phyloP scores from a whole-genome alignment of 2,329 filamentous ascomycete genomes.

The Neonectria neomacrospora region DNA sequence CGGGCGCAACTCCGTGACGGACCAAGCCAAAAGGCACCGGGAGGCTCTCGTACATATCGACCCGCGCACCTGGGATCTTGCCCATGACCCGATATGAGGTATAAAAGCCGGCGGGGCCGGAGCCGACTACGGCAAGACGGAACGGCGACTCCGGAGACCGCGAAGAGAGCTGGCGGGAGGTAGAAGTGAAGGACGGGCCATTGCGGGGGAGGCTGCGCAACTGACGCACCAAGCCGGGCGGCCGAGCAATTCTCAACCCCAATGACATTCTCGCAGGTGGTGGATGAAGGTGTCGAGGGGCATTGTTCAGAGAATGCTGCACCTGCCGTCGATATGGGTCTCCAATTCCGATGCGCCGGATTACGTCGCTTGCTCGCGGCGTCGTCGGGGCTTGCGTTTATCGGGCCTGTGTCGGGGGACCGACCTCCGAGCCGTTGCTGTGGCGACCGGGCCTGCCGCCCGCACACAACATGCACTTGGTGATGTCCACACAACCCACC shows the following conservation, averaged over 20 bases:
- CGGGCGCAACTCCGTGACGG: conserved; percentile 94
- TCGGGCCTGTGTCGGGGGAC: conserved; percentile 17
- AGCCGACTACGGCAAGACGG: conserved; percentile 89
- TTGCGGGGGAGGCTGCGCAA: conserved; percentile 9
- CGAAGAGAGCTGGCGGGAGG: conserved; percentile 11
- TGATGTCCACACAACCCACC: conserved; percentile 31
- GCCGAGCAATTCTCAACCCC: conserved; percentile 23
- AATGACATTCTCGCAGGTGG: conserved; percentile 23
- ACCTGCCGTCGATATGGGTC: conserved; percentile 26
- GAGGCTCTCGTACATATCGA: conserved; percentile 97
- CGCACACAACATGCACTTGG: not conserved
- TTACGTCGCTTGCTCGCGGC: conserved; percentile 3
- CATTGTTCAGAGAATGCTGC: conserved; percentile 7
- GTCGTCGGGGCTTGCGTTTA: not conserved
- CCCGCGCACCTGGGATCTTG: conserved; percentile 74
- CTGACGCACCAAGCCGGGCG: conserved; percentile 5
- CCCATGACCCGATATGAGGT: conserved; percentile 86
- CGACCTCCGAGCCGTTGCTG: conserved; percentile 40
- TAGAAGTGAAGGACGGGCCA: conserved; percentile 28
- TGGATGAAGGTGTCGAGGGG: not conserved
- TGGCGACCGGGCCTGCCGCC: conserved; percentile 37
- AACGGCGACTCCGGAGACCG: conserved; percentile 63
- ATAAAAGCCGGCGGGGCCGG: conserved; percentile 96
- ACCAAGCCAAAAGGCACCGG: conserved; percentile 94
- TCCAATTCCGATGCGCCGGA: conserved; percentile 15